Evolutionary conservation across 106 monocot genomes (phyloP).

Genomic region (Gastrodia elata): DNA sequence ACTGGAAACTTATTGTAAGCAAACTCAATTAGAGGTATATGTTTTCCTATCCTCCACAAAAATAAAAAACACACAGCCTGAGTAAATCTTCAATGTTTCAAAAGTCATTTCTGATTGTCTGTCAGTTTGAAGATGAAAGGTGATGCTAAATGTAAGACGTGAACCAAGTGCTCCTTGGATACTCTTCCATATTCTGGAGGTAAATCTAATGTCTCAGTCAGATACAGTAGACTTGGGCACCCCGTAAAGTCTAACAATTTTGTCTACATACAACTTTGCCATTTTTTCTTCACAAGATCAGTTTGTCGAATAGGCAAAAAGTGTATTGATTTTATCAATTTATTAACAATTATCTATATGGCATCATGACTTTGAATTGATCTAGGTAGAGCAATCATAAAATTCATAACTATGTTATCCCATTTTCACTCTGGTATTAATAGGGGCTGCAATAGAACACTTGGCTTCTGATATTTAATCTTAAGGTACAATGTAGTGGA

Average conservation of each 20-base stretch:
- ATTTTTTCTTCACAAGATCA: background rate
- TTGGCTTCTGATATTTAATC: background rate
- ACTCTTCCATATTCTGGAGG: background rate
- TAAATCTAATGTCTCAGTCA: too few relatives aligned
- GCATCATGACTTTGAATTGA: background rate
- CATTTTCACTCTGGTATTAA: background rate
- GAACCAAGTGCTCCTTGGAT: too few relatives aligned
- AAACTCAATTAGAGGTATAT: too few relatives aligned
- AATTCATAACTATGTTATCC: background rate
- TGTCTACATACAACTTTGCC: background rate
- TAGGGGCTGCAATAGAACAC: background rate
- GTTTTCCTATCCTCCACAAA: too few relatives aligned
- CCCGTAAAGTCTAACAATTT: background rate
- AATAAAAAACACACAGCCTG: too few relatives aligned
- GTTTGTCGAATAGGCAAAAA: background rate
- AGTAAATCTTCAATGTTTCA: too few relatives aligned
- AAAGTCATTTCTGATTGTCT: too few relatives aligned
- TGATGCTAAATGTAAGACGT: too few relatives aligned
- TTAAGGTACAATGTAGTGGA: background rate
- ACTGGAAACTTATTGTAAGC: too few relatives aligned
- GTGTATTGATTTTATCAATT: background rate
- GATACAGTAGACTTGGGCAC: too few relatives aligned
- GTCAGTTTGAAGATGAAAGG: too few relatives aligned
- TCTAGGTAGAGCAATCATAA: background rate
- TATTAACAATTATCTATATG: background rate